Base-by-base conservation (phyloP, 1,139 yeast genomes). In the Yamadazyma taylorii region DNA sequence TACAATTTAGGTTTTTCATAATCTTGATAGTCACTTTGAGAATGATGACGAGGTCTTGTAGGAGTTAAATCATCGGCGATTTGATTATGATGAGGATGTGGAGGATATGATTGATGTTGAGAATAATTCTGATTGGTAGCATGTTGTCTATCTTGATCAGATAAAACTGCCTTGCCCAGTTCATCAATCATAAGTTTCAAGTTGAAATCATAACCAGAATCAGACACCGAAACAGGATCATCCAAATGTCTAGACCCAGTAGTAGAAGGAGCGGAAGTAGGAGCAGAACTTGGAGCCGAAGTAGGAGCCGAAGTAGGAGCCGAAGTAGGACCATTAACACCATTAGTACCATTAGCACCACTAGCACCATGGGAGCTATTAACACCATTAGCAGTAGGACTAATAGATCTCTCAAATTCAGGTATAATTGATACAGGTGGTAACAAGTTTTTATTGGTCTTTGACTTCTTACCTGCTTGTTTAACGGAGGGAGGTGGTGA, bases 41-140 rank as follows among this genome's bases (percentile, higher is more conserved):
- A 90, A 55, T 89, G 96, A 3, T 72, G 97, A 16, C 30, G 30
- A 27, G 30, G 45, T 43, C 62, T 16, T 97, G 97, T 22, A 97
- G 97, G 0, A 67, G 75, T 38, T 92, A 90, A 53, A 65, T 75
- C 1, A 80, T 90, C 30, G 66, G 71, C 30, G 97, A 90, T 56
- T 29, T 17, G 24, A 19, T 29, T 17, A 25, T 26, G 5, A 36
- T 24, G 30, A 29, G 37, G 25, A 40, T 25, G 32, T 4, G 23
- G 17, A 8, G 15, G 35, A 24, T 33, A 30, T 26, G 17, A 17
- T 19, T 17, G 33, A n/a, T 23, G 17, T 19, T 17, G 33, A n/a
- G 17, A 15, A 10, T 33, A 32, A 9, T 33, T 15, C 26, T 22
- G 24, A 8, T 29, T 17, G n/a, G 23, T 11, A 12, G 24, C 17